These are phyloP conservation scores for Neurospora africana DNA, from an alignment of 495 filamentous ascomycete species.

Conservation along the genomic window DNA sequence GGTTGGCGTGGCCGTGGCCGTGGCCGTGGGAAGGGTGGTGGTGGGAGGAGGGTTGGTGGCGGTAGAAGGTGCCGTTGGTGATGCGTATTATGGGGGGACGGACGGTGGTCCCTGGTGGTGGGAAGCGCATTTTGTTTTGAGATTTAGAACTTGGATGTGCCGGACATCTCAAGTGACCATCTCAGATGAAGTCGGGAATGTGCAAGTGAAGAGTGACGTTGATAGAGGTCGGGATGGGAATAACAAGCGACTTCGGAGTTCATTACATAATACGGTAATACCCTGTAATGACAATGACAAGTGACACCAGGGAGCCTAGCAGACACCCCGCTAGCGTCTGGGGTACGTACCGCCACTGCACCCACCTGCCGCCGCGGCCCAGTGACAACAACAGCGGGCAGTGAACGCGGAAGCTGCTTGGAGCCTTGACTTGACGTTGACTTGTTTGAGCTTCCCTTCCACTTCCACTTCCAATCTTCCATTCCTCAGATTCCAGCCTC, in stretches of 20 bases:
- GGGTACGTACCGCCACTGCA: background rate
- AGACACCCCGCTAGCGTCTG: background rate
- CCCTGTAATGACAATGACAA: background rate
- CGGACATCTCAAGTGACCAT: constrained; percentile 12
- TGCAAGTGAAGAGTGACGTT: background rate
- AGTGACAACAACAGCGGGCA: background rate
- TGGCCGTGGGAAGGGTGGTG: constrained; percentile 13
- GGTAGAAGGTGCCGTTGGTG: constrained; percentile 68
- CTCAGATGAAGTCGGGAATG: background rate
- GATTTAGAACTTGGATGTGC: background rate
- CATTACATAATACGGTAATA: constrained; percentile 2
- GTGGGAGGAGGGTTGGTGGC: constrained; percentile 50
- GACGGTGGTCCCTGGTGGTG: constrained; percentile 3
- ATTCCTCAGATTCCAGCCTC: constrained; percentile 1
- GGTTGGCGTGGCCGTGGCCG: constrained; percentile 32
- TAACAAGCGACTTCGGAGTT: background rate
- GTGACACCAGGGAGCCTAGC: background rate
- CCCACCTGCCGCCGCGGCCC: background rate
- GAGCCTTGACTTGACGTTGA: constrained; percentile 30
- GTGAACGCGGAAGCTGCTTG: constrained; percentile 35
- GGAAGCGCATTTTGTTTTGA: constrained; percentile 20
- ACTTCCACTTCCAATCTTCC: background rate
- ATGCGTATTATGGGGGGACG: constrained; percentile 59
- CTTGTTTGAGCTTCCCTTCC: constrained; percentile 4
- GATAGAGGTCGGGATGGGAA: background rate